Evolutionary conservation across 225 moss, liverwort and hornwort species (phyloP), one percentile per base, ranked within the genome.

Genomic region (Neckera pumila): DNA sequence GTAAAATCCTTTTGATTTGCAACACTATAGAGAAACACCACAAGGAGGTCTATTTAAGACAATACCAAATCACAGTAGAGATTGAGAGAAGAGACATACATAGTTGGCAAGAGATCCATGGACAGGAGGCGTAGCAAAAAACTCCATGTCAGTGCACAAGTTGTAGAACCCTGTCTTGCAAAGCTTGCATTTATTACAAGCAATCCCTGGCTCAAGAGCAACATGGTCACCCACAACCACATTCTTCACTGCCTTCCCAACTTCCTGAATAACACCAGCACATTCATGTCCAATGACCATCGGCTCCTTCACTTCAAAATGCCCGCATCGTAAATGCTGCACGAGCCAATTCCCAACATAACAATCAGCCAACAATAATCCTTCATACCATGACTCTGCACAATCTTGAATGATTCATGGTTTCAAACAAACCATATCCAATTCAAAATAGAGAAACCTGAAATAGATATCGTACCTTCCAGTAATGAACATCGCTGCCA

Each of bases 221-320:
- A 98, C 97, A 62, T 93, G 95, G 80, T 98, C 97, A 69, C 97
- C 97, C 38, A 93, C 93, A 4, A 87, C 89, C 63, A 98, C 87
- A 49, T 94, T 89, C 87, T 88, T 91, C 80, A 98, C 97, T 30
- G 65, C 93, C 80, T 94, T 94, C 17, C 97, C 97, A 11, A 96
- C 70, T 90, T 92, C 94, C 87, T 94, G 94, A 77, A 98, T 88
- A 47, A 96, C 69, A 27, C 97, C 97, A 51, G 97, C 97, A 83
- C 95, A 96, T 79, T 98, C 97, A 73, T 98, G 97, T 7, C 97
- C 97, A 36, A 98, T 98, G 66, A 98, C 97, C 97, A 98, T 98
- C 2, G 97, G 96, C 43, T 98, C 96, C 89, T 96, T 96, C 88
- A 98, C 92, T 70, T 92, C 87, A 63, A 91, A 96, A 87, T 98